These are phyloP conservation scores for Elymus sibiricus DNA, from an alignment of 176 grass and related monocot genomes.

Conservation along the genomic window DNA sequence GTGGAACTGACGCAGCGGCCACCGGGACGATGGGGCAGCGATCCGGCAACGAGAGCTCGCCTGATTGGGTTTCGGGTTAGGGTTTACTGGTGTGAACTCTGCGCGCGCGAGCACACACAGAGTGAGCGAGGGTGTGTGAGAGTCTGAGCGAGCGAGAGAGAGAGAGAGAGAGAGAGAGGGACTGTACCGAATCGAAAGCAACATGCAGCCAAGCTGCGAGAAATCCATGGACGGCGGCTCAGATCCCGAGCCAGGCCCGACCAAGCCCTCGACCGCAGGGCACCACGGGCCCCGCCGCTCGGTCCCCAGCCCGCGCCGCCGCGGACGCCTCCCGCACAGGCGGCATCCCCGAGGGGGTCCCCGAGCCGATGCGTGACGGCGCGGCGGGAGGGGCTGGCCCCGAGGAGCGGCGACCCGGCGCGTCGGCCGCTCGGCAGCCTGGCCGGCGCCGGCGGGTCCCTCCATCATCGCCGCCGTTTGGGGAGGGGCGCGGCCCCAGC, in stretches of 20 bases:
- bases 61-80: neutral
- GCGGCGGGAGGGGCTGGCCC: neutral
- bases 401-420: neutral
- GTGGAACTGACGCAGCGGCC: neutral
- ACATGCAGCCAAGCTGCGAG: neutral
- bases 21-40: neutral
- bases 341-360: neutral
- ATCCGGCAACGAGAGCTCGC: neutral
- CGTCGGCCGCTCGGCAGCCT: too few species aligned
- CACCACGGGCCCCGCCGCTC: too few species aligned
- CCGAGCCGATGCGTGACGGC: neutral
- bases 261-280: too few species aligned
- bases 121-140: neutral
- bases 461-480: conserved; percentile 21
- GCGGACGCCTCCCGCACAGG: neutral
- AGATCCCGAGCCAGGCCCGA: neutral
- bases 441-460: neutral
- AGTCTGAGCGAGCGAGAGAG: too few species aligned
- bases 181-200: neutral
- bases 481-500: neutral
- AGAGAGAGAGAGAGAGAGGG: neutral
- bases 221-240: conserved; percentile 21
- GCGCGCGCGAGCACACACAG: neutral
- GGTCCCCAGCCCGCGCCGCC: too few species aligned
- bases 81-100: neutral